Conservation (phyloP, 257 asterid species). For the Primulina eburnea region DNA sequence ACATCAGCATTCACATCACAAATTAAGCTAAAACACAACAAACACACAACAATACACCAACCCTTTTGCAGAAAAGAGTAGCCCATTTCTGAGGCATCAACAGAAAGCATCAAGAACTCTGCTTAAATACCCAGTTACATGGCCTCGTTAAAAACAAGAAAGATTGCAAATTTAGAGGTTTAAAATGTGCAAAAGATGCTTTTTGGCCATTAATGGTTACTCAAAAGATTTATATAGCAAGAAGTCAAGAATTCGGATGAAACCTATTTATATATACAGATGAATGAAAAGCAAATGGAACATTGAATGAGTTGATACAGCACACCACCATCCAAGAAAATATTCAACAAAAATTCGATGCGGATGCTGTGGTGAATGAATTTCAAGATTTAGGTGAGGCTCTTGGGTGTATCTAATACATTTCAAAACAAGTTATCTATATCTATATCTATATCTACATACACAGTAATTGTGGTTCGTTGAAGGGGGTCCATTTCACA, state of each 20-base stretch:
- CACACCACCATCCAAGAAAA: neutral
- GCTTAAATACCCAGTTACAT: neutral
- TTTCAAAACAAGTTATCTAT: too few relatives aligned
- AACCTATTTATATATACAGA: neutral
- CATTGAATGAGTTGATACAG: neutral
- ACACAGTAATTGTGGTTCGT: neutral
- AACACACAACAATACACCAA: conserved; percentile 21
- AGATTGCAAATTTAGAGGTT: neutral
- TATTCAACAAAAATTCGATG: too few relatives aligned
- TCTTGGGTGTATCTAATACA: neutral
- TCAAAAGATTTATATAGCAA: neutral
- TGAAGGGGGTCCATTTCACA: conserved; percentile 1
- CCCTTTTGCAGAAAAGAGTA: conserved; percentile 9
- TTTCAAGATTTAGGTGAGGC: neutral
- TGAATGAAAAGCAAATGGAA: neutral
- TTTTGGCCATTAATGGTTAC: neutral
- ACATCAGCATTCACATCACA: conserved; percentile 11
- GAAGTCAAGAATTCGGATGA: neutral
- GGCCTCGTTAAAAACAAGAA: neutral
- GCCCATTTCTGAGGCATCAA: conserved; percentile 23
- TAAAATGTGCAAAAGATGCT: neutral
- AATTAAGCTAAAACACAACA: conserved; percentile 25
- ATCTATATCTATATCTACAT: neutral
- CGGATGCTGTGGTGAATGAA: neutral
- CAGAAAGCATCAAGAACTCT: conserved; percentile 6